These are phyloP conservation scores for Dentipellis fragilis DNA, from an alignment of 768 basidiomycete species.

Conservation along the genomic window DNA sequence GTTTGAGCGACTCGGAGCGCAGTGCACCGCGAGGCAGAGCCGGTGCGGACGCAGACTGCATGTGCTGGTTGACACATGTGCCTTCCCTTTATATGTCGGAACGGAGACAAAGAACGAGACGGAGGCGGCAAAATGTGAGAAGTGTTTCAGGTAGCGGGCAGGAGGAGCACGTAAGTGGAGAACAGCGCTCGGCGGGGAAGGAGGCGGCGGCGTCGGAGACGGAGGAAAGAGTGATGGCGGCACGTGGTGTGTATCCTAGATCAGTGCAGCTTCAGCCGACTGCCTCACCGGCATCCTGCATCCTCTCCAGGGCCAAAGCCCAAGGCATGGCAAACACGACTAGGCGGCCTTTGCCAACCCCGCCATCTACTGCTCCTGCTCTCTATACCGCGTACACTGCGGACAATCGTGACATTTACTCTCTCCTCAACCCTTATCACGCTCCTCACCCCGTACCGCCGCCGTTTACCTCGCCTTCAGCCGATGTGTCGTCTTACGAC, in stretches of 20 bases:
- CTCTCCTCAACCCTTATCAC: conserved; percentile 11
- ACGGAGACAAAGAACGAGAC: no score
- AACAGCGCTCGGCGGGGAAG: no score
- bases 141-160: no score
- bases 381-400: conserved; percentile 1
- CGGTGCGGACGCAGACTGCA: no score
- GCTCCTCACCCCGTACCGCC: conserved; percentile 28
- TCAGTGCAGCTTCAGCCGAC: background rate
- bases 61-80: no score
- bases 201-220: no score
- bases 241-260: background rate
- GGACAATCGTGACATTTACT: conserved; percentile 7
- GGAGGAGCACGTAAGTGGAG: no score
- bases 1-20: no score
- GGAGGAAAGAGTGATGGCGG: no score
- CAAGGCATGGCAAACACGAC: conserved; percentile 6
- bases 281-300: background rate
- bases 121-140: no score
- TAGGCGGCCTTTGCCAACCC: conserved; percentile 12
- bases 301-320: background rate
- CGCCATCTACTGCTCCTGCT: conserved; percentile 4
- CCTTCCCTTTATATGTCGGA: no score
- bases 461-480: conserved; percentile 15
- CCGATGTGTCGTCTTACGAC: conserved; percentile 23
- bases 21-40: no score